Evolutionary conservation across 208 protist species (phyloP), one percentile per base, ranked within the genome.

Genomic region (Herpetomonas tarakana): DNA sequence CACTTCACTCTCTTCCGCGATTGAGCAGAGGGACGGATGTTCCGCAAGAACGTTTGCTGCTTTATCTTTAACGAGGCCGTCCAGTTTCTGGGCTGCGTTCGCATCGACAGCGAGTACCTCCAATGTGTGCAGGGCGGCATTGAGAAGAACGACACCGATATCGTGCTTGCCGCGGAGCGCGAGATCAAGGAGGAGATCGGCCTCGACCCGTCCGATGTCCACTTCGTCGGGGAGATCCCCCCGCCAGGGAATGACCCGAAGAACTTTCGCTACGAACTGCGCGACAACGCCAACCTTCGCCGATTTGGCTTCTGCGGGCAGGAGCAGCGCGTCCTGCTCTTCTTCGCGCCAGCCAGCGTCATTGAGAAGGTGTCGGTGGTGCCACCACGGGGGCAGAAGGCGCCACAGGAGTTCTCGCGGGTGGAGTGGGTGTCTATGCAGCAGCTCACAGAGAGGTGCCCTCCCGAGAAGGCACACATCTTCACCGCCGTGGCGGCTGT

Each of bases 71-170:
- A 93, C 46, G 81, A 91, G 65, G 65, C 71, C 16, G 65, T 62
- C 18, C 52, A 80, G 46, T 83, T 91, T 54, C 65, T 93, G 4
- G 83, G 68, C 0, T 93, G 87, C 55, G 57, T 71, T 41, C 75
- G 83, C n/a, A 74, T 83, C n/a, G 29, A 47, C 24, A 55, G 62
- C 9, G 54, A 72, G 2, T 26, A 69, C 46, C 86, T 67, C 60
- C 81, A 91, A 53, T 91, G 76, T 56, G 83, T 93, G 16, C 83
- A 93, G 61, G 87, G 87, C 2, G 87, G 87, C 30, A 74, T 93
- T 31, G 87, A 93, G 65, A 29, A 73, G 31, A 4, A 31, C 3
- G 87, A 93, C 49, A 25, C 18, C 1, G 79, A 89, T 54, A 68
- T 90, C 41, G 24, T 82, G 0, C 30, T 72, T 14, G 83, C 87